Percentiles rank a stretch among this genome's conserved stretches.
These are phyloP conservation scores for Proliferodiscus dingleyae DNA, from an alignment of 2,329 filamentous ascomycete genomes.

Conservation along the genomic window DNA sequence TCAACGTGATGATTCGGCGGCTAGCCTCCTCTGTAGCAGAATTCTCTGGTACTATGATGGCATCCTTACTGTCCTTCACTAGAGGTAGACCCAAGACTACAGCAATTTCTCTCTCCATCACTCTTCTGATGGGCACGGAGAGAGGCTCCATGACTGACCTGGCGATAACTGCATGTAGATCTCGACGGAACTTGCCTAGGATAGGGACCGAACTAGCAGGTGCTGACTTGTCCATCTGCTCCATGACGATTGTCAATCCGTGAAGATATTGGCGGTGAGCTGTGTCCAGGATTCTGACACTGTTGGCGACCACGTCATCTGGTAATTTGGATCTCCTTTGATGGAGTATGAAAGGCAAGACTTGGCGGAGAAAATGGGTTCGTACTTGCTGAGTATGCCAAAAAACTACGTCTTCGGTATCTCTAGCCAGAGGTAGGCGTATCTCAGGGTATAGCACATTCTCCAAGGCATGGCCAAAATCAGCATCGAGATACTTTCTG, in stretches of 20 bases:
- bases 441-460: conserved; percentile 46
- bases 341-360: conserved; percentile 50
- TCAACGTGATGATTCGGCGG: conserved; percentile 49
- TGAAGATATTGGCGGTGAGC: conserved; percentile 54
- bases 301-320: conserved; percentile 43
- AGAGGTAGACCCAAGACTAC: conserved; percentile 39
- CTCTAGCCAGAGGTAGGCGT: conserved; percentile 44
- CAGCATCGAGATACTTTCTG: conserved; percentile 29
- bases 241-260: conserved; percentile 47
- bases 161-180: conserved; percentile 60
- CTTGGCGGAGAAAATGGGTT: conserved; percentile 55
- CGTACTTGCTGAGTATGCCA: conserved; percentile 60
- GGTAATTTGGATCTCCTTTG: conserved; percentile 31
- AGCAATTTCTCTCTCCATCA: conserved; percentile 50
- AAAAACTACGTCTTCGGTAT: conserved; percentile 51
- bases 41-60: conserved; percentile 15
- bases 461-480: conserved; percentile 48
- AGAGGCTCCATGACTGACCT: conserved; percentile 55
- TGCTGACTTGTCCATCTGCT: conserved; percentile 38
- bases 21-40: conserved; percentile 36
- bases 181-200: conserved; percentile 50
- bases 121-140: conserved; percentile 47
- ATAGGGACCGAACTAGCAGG: conserved; percentile 34
- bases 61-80: conserved; percentile 8
- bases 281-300: conserved; percentile 54